phyloP scores from a whole-genome alignment of 805 yeast species.

The Saccharomycopsis olivae region DNA sequence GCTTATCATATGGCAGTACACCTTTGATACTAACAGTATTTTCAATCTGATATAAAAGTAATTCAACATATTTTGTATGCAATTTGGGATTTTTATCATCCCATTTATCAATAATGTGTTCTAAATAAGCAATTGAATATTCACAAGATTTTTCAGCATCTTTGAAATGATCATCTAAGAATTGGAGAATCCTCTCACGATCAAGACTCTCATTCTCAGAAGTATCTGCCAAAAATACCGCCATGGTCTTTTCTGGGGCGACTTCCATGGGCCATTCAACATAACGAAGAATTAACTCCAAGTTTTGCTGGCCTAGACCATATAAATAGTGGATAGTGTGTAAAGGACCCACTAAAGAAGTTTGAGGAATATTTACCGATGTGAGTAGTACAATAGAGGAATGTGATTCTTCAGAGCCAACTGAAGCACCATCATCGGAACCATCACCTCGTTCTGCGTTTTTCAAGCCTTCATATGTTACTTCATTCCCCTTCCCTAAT shows the following conservation, averaged over 20 bases:
- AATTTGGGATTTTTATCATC: constrained; percentile 28
- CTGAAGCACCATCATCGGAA: constrained; percentile 16
- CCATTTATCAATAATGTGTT: constrained; percentile 35
- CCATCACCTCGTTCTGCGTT: too few species aligned
- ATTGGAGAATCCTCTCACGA: constrained; percentile 41
- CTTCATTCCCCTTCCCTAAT: too few species aligned
- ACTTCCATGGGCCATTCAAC: constrained; percentile 39
- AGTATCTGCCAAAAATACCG: constrained; percentile 57
- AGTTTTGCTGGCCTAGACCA: constrained; percentile 36
- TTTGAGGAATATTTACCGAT: too few species aligned
- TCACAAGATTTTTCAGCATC: constrained; percentile 8
- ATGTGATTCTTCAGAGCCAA: too few species aligned
- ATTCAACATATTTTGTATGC: constrained; percentile 34
- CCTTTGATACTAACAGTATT: constrained; percentile 19
- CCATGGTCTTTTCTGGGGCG: constrained; percentile 29
- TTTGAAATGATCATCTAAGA: constrained; percentile 27
- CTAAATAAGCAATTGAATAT: constrained; percentile 39
- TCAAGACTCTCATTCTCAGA: constrained; percentile 50
- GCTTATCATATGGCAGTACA: constrained; percentile 22
- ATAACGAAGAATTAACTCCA: constrained; percentile 48
- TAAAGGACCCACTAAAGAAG: constrained; percentile 27
- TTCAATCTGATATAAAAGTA: constrained; percentile 28
- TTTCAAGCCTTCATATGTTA: too few species aligned
- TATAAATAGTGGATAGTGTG: constrained; percentile 48
- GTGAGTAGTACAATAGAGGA: too few species aligned